Percentiles rank a stretch among this genome's conserved stretches.
Conservation (phyloP, 441 rosid species). For the Brassica balearica region DNA sequence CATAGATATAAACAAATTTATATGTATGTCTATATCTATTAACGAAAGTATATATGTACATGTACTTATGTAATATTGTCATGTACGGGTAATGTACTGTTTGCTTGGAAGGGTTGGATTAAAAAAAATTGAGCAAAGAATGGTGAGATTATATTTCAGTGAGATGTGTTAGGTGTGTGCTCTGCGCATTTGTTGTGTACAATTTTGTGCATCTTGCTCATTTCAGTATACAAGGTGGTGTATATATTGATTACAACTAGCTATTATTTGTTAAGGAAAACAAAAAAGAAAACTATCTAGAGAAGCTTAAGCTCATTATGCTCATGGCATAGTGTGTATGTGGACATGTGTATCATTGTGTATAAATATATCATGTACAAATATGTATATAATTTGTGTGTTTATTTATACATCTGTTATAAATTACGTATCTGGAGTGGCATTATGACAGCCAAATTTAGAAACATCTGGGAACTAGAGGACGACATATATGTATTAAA, state of each 20-base stretch:
- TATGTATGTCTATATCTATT: neutral
- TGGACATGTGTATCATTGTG: slow-evolving; percentile 1
- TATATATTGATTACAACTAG: neutral
- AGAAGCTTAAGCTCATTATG: neutral
- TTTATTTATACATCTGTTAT: neutral
- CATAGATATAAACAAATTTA: neutral
- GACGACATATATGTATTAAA: neutral
- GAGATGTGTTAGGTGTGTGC: slow-evolving; percentile 13
- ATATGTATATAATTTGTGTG: neutral
- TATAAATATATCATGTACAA: neutral
- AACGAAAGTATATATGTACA: slow-evolving; percentile 1
- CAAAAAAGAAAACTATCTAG: neutral
- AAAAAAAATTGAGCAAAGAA: neutral
- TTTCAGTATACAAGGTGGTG: slow-evolving; percentile 9
- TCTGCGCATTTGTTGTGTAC: slow-evolving; percentile 7
- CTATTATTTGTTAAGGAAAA: slow-evolving; percentile 11
- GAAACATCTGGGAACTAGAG: slow-evolving; percentile 7
- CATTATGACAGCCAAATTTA: slow-evolving; percentile 4
- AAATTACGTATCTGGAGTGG: neutral
- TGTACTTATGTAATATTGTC: neutral
- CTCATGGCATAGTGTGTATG: slow-evolving; percentile 1
- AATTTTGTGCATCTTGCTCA: slow-evolving; percentile 1
- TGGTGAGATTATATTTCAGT: neutral
- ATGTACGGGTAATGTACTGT: slow-evolving; percentile 9
- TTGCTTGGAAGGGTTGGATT: slow-evolving; percentile 5